These are phyloP conservation scores for Peronospora belbahrii DNA, from an alignment of 352 stramenopile species.

Conservation along the genomic window DNA sequence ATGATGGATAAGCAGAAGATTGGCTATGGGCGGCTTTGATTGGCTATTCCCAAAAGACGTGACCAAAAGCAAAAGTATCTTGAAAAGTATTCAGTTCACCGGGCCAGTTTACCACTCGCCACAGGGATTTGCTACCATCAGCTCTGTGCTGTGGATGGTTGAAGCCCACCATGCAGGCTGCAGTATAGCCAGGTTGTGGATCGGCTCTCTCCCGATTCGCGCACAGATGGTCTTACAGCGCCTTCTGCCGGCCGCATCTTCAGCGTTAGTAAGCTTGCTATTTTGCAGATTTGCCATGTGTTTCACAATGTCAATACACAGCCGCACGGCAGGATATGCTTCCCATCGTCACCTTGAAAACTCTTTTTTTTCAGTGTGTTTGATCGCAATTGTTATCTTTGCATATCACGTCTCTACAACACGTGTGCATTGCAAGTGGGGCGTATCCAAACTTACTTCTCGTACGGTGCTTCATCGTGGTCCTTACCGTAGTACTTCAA, in stretches of 20 bases:
- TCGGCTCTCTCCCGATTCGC: neutral
- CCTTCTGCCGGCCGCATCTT: neutral
- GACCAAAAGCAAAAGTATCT: constrained; percentile 25
- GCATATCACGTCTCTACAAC: constrained; percentile 3
- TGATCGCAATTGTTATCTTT: too few species aligned
- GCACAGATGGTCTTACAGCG: neutral
- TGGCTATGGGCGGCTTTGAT: constrained; percentile 3
- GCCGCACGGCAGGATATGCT: constrained; percentile 1
- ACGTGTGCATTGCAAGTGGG: neutral
- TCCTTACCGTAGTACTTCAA: too few species aligned
- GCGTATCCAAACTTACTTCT: constrained; percentile 12
- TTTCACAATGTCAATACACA: neutral
- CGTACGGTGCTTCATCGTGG: too few species aligned
- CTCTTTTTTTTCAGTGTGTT: constrained; percentile 10
- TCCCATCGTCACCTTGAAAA: neutral
- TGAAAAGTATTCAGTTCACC: constrained; percentile 17
- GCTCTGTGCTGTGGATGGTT: neutral
- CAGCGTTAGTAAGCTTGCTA: neutral
- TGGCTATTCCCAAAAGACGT: constrained; percentile 20
- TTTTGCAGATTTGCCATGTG: neutral
- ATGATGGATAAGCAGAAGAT: constrained; percentile 18
- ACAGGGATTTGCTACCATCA: constrained; percentile 9
- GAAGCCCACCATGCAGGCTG: neutral
- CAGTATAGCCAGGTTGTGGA: neutral
- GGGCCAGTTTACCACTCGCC: neutral